Percentiles rank a stretch among this genome's conserved stretches.
Conservation (phyloP, 1,284 basidiomycete species). For the Fomitopsis pinicola region DNA sequence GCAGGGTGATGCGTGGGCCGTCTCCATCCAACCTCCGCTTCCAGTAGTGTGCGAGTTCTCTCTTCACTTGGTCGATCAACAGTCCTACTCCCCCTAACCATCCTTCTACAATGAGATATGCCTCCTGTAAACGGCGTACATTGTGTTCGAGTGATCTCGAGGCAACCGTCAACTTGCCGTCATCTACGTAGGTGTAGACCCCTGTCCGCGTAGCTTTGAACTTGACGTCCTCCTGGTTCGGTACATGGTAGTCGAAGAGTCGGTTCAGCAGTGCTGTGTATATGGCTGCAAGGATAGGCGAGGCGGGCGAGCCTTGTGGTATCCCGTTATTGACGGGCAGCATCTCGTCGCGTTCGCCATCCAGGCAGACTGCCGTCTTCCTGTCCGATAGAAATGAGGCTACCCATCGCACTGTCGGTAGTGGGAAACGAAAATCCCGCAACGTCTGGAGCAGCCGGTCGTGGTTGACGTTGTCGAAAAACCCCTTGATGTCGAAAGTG, state of each 20-base stretch:
- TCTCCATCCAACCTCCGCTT: neutral
- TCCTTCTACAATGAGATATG: neutral
- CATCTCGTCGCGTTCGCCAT: slow-evolving; percentile 1
- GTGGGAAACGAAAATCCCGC: neutral
- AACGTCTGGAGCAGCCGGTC: neutral
- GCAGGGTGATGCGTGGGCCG: neutral
- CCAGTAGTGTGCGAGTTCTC: slow-evolving; percentile 1
- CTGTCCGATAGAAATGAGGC: slow-evolving; percentile 2
- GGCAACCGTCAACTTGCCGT: slow-evolving; percentile 1
- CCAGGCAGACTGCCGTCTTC: neutral
- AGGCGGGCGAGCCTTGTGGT: slow-evolving; percentile 1
- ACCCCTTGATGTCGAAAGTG: too few relatives aligned
- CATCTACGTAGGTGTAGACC: slow-evolving; percentile 5
- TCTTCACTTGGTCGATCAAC: neutral
- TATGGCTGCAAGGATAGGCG: neutral
- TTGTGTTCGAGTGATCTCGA: slow-evolving; percentile 1
- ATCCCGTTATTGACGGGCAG: slow-evolving; percentile 1
- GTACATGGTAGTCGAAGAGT: neutral
- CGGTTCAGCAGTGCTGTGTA: neutral
- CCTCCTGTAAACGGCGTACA: neutral
- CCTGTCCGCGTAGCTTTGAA: neutral
- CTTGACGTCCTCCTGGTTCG: neutral
- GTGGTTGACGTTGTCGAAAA: slow-evolving; percentile 7
- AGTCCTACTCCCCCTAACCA: slow-evolving; percentile 3
- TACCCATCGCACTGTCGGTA: slow-evolving; percentile 1